Base-by-base conservation (phyloP, 208 protist species). In the Porcisia hertigi region DNA sequence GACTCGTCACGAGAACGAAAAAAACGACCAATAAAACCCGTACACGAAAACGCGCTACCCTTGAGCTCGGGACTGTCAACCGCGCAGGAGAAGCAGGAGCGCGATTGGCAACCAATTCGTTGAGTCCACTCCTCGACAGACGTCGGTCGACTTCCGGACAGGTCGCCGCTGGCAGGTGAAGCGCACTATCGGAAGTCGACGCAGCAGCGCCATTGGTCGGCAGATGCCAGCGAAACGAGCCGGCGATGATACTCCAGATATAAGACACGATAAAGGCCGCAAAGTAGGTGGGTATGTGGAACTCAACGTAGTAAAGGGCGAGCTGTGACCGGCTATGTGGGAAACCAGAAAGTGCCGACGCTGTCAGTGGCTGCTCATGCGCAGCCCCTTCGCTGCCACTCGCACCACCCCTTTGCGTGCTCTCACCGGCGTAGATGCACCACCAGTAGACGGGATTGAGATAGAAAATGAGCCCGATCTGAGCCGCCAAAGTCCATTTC, bases 251-350 rank as follows among this genome's bases (percentile, higher is more conserved):
- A n/a, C 86, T 84, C 77, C 91, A 93, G 14, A 87, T 78, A 71
- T 91, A 94, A 71, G 86, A 88, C 71, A 88, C 83, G 1, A 89
- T 70, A 18, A 92, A 52, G 0, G 86, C 88, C 39, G 80, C 83
- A 80, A 96, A 94, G 77, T 88, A 94, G 12, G 79, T 92, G 14
- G 92, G 89, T 25, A 94, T 49, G 64, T 87, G 88, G 63, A 94
- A 96, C 81, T 96, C 92, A 14, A 94, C 67, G 58, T 91, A 83
- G 80, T 88, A 77, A 1, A 84, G 80, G 41, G 65, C 25, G 30
- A 53, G 53, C 67, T 66, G 73, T 8, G 67, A 55, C 34, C 55
- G 25, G 6, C 45, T 14, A 2, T 57, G 12, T 4, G 36, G 14
- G n/a, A 71, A 30, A 14, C 11, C 11, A 36, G 14, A 3, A 54